Conservation (phyloP, 1,284 basidiomycete genomes). For the Pseudozyma hubeiensis region DNA sequence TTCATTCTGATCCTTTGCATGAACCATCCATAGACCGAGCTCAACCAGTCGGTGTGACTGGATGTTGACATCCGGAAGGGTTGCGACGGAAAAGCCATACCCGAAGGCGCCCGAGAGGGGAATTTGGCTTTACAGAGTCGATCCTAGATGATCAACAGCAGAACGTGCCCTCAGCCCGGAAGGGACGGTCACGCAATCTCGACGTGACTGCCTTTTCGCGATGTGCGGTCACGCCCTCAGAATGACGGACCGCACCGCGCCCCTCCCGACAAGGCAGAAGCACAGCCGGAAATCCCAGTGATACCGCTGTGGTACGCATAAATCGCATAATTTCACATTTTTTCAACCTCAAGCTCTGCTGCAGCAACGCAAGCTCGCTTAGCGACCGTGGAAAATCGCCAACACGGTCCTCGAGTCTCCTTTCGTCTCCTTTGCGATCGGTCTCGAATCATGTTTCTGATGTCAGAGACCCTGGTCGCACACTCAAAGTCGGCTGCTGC, state of each 20-base stretch:
- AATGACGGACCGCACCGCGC: background rate
- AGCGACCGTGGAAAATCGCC: background rate
- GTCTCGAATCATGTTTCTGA: background rate
- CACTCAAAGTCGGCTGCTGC: too few species aligned
- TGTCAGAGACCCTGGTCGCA: too few species aligned
- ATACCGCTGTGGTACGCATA: slow-evolving; percentile 37
- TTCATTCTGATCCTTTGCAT: too few species aligned
- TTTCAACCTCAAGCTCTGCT: slow-evolving; percentile 11
- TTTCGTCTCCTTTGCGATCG: background rate
- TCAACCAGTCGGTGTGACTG: too few species aligned
- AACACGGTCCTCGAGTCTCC: background rate
- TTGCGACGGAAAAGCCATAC: too few species aligned
- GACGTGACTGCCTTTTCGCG: background rate
- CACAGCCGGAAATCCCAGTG: slow-evolving; percentile 2
- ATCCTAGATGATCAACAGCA: background rate
- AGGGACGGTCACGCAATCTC: background rate
- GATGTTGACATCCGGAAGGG: too few species aligned
- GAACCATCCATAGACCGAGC: too few species aligned
- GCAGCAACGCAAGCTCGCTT: slow-evolving; percentile 25
- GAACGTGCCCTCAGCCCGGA: background rate
- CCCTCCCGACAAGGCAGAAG: background rate
- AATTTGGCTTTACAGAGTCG: background rate
- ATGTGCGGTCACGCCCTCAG: background rate
- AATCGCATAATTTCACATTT: background rate
- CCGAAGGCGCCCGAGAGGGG: too few species aligned